Percentiles rank a stretch among this genome's conserved stretches.
phyloP scores from a whole-genome alignment of 2,329 filamentous ascomycete species.

The Colletotrichum simmondsii region DNA sequence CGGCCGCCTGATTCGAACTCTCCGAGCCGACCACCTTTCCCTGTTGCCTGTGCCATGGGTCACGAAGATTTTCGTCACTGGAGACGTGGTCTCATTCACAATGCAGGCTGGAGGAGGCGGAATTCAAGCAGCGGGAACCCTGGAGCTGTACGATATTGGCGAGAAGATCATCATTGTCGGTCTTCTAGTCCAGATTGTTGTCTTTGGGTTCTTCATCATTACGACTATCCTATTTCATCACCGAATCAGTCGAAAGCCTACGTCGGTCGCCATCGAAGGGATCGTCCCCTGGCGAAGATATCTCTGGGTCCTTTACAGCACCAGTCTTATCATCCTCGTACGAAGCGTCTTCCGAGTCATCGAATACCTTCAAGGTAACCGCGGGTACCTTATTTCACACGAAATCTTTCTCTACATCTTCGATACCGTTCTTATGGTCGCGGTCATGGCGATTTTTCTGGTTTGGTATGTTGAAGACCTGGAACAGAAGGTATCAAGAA shows the following conservation, averaged over 20 bases:
- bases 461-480: background rate
- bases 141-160: constrained; percentile 40
- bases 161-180: constrained; percentile 62
- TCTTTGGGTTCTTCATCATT: constrained; percentile 64
- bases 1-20: constrained; percentile 43
- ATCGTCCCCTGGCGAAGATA: constrained; percentile 43
- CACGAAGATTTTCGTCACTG: constrained; percentile 58
- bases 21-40: constrained; percentile 34
- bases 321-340: constrained; percentile 51
- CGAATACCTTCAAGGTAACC: constrained; percentile 51
- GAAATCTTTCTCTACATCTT: constrained; percentile 51
- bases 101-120: constrained; percentile 50
- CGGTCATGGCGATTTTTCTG: constrained; percentile 45
- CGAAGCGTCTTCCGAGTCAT: constrained; percentile 52
- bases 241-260: constrained; percentile 36
- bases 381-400: constrained; percentile 44
- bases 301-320: constrained; percentile 38
- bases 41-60: constrained; percentile 43
- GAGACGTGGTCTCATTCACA: constrained; percentile 55
- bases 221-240: constrained; percentile 58
- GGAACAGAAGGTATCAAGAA: background rate
- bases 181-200: constrained; percentile 64
- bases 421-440: constrained; percentile 50
- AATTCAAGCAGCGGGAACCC: constrained; percentile 32
- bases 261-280: constrained; percentile 24